phyloP scores from a whole-genome alignment of 176 grass and related monocot species.

The Miscanthus lutarioriparius region DNA sequence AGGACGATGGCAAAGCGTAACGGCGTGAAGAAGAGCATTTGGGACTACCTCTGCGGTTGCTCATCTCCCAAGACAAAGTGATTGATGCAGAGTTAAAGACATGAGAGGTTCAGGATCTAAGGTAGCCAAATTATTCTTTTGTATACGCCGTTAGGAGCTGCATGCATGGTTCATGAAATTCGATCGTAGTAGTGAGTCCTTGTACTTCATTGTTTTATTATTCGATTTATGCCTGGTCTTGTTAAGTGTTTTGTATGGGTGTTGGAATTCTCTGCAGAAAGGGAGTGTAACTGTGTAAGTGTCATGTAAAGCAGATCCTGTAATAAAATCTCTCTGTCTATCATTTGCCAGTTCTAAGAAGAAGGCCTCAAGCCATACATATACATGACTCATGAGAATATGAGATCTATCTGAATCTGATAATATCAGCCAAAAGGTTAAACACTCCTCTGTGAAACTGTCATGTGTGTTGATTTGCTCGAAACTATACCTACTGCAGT shows the following conservation, averaged over 20 bases:
- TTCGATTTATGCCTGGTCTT: neutral
- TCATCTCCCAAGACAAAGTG: neutral
- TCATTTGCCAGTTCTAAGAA: neutral
- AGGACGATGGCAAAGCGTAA: conserved; percentile 26
- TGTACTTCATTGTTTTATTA: conserved; percentile 17
- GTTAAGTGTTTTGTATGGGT: neutral
- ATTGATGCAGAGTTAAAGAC: neutral
- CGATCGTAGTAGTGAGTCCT: neutral
- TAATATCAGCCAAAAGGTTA: neutral
- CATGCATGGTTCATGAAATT: neutral
- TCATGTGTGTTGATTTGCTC: neutral
- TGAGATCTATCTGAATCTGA: neutral
- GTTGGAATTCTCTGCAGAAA: neutral
- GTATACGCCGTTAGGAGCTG: neutral
- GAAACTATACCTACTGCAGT: too few species aligned
- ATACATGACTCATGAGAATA: neutral
- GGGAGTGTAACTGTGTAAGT: neutral
- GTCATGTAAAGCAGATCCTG: neutral
- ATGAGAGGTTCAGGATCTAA: neutral
- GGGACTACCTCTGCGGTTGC: conserved; percentile 38
- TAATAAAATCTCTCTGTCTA: neutral
- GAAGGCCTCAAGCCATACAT: neutral
- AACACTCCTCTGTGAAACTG: neutral
- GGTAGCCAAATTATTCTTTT: neutral
- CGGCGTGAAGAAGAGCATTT: conserved; percentile 49